Evolutionary conservation across 768 basidiomycete genomes (phyloP), one percentile per base, ranked within the genome.

Genomic region (Pisolithus marmoratus): DNA sequence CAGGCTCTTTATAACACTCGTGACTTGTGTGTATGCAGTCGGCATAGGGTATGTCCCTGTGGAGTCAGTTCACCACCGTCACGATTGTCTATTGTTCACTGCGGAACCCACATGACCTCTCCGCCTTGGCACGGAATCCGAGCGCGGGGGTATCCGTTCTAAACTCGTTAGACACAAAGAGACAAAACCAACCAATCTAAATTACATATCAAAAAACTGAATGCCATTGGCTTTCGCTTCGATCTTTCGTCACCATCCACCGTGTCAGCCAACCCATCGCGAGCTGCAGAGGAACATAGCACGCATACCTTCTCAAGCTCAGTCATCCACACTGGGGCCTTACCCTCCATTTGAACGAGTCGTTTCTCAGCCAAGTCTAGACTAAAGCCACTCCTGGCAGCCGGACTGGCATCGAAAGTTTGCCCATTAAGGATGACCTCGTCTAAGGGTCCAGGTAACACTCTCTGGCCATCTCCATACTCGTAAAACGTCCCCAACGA

Each of bases 261-360:
- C 19, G 47, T 22, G n/a, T 37, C 20, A 27, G 31, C 19, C 36
- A 42, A 17, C 9, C 4, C 6, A 19, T 17, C 31, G 29, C 29
- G 8, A 20, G 7, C 19, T 34, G 31, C 11, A 9, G 19, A 19
- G 8, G 46, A 20, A 46, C 14, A 23, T 36, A 36, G 19, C 58
- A n/a, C n/a, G n/a, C n/a, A 8, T 27, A 87, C 88, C 84, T 95
- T 96, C 59, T 94, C 85, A n/a, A 87, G 70, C 69, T 96, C 94
- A 14, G 91, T 81, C 72, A 93, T 86, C 85, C 82, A 87, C 48
- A 85, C 78, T 4, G 90, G 85, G 11, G 72, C 72, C 61, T 82
- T 72, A 34, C 79, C 86, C 49, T 85, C 80, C 62, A 90, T 73
- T 65, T 91, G 81, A 48, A 95, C 83, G 49, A 94, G 78, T 47